Base-by-base conservation (phyloP, 176 grass and related monocot species). In the Elymus sibiricus region DNA sequence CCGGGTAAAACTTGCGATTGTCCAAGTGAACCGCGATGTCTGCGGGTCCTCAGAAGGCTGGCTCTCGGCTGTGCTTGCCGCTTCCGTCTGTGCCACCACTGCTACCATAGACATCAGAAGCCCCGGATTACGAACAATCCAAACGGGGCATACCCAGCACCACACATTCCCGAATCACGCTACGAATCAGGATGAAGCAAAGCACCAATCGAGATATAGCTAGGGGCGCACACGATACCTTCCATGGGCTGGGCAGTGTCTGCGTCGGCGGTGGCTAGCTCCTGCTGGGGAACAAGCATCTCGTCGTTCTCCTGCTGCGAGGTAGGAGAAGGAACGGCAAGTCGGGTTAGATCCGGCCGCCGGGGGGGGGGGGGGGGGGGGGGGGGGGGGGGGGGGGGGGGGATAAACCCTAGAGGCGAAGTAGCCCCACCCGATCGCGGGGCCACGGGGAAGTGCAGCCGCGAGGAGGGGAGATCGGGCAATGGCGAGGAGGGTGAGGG, bases 201-300 rank as follows among this genome's bases (percentile, higher is more conserved):
- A 74, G 58, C 71, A 69, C 31, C 32, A 31, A 82, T 60, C 26
- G 66, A 81, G 69, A 81, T 25, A 79, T 65, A 11, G 47, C 22
- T 28, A 80, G 53, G 71, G 63, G 35, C 11, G 12, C 9, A 47
- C 7, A 47, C 63, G 13, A 83, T 85, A 95, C 93, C 93, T 98
- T 98, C 95, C 95, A 98, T 98, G n/a, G 91, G 93, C 83, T 98
- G 89, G 2, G 86, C 77, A 37, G 71, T 74, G 42, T 47, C 71
- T 15, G 88, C 78, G 16, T 89, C 89, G 58, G 87, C 86, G 16
- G 90, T 88, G 17, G 83, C 83, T 26, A 92, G 77, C 83, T 98
- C 93, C 75, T 88, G 88, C 67, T 91, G 87, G 16, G 95, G 91
- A 71, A 95, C 91, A 38, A 98, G 87, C 86, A 95, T 95, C 89